Evolutionary conservation across 768 basidiomycete genomes (phyloP).

Genomic region (Trametes coccinea): DNA sequence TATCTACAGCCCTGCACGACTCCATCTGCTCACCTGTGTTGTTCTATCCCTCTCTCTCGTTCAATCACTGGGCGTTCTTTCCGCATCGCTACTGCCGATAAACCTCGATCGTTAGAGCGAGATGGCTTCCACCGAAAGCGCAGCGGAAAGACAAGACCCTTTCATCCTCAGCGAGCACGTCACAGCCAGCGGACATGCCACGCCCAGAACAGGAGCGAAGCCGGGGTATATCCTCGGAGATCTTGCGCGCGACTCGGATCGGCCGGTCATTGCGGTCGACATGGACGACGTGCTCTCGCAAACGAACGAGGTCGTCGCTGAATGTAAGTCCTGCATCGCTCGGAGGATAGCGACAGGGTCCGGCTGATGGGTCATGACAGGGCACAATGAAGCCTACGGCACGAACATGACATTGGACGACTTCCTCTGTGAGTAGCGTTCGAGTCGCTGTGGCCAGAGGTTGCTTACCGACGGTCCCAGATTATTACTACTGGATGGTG

Average conservation of each 20-base stretch:
- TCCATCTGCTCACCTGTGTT: no score
- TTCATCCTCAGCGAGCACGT: constrained; percentile 6
- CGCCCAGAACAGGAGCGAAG: constrained; percentile 16
- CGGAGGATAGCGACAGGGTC: neutral
- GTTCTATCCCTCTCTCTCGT: no score
- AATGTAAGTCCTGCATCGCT: constrained; percentile 45
- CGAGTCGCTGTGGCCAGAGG: no score
- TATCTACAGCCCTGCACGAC: no score
- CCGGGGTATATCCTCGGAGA: constrained; percentile 25
- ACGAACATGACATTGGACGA: constrained; percentile 55
- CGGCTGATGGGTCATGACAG: constrained; percentile 34
- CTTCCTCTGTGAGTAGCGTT: constrained; percentile 68
- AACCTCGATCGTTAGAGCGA: no score
- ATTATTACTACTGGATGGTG: constrained; percentile 80
- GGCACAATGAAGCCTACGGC: constrained; percentile 65
- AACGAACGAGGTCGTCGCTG: constrained; percentile 58
- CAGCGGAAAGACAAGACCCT: neutral
- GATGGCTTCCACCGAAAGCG: neutral
- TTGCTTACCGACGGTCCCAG: constrained; percentile 30
- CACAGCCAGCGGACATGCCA: constrained; percentile 8
- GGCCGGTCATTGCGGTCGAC: constrained; percentile 59
- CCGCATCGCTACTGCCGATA: no score
- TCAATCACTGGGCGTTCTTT: no score
- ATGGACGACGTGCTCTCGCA: constrained; percentile 66
- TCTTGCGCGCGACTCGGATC: constrained; percentile 19